Conservation (phyloP, 768 basidiomycete species). For the Leccinum boreale region DNA sequence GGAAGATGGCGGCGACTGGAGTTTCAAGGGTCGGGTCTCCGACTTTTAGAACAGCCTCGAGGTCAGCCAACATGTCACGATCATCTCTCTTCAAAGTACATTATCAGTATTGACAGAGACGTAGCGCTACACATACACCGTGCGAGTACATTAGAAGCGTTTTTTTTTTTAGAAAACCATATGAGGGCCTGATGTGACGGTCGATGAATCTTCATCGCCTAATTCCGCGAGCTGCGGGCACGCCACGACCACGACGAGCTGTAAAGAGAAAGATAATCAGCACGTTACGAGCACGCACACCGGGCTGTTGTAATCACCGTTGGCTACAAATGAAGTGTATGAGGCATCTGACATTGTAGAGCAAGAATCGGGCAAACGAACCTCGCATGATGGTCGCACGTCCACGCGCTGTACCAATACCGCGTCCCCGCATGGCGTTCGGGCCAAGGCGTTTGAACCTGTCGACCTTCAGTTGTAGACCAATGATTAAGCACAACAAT, state of each 20-base stretch:
- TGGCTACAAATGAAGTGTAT: constrained; percentile 49
- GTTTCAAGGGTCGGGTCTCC: constrained; percentile 83
- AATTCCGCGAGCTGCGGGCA: constrained; percentile 74
- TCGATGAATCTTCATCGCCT: constrained; percentile 53
- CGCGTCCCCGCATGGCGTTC: constrained; percentile 97
- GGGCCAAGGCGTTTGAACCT: constrained; percentile 99
- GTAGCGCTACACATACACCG: constrained; percentile 16
- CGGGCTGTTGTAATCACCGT: constrained; percentile 48
- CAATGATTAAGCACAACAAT: neutral
- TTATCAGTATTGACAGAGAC: constrained; percentile 6
- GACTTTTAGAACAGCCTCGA: constrained; percentile 57
- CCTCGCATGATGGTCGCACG: constrained; percentile 98
- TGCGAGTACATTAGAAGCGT: constrained; percentile 9
- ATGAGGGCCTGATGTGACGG: neutral
- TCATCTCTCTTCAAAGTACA: constrained; percentile 3
- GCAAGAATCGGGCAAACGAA: constrained; percentile 38
- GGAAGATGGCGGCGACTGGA: constrained; percentile 74
- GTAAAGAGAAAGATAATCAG: constrained; percentile 14
- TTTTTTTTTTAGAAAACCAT: constrained; percentile 4
- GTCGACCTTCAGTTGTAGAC: constrained; percentile 11
- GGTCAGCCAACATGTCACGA: neutral
- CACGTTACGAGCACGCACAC: constrained; percentile 7
- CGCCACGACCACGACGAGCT: constrained; percentile 89
- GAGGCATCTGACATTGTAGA: constrained; percentile 10
- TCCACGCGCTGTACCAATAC: constrained; percentile 98